These are phyloP conservation scores for Aspergillus wentii DNA, from an alignment of 495 filamentous ascomycete genomes.

Conservation along the genomic window DNA sequence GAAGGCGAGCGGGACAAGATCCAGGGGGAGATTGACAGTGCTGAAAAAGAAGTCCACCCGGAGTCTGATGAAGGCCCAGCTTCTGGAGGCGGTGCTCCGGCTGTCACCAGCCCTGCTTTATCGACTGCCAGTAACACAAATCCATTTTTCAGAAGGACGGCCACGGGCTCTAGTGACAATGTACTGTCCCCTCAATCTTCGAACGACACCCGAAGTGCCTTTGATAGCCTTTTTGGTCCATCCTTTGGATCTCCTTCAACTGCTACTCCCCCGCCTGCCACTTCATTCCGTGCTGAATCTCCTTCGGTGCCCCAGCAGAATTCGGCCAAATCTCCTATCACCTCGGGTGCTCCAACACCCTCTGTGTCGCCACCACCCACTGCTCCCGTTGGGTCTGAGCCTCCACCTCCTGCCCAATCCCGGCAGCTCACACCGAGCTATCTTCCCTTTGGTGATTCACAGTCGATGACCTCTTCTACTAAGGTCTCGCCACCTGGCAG, in stretches of 20 bases:
- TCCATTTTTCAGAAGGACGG: slow-evolving; percentile 78
- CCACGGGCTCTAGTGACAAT: slow-evolving; percentile 59
- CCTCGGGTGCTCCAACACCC: slow-evolving; percentile 50
- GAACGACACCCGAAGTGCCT: slow-evolving; percentile 59
- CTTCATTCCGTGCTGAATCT: slow-evolving; percentile 64
- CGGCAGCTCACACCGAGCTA: slow-evolving; percentile 69
- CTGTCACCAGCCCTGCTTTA: slow-evolving; percentile 57
- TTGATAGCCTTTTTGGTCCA: slow-evolving; percentile 88
- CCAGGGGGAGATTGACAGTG: slow-evolving; percentile 67
- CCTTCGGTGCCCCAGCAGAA: slow-evolving; percentile 22
- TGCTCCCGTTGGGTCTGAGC: slow-evolving; percentile 41
- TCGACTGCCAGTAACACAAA: slow-evolving; percentile 78
- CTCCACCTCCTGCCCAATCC: slow-evolving; percentile 59
- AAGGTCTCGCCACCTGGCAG: slow-evolving; percentile 78
- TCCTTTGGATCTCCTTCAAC: slow-evolving; percentile 47
- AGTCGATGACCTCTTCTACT: slow-evolving; percentile 71
- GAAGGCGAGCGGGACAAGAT: slow-evolving; percentile 84
- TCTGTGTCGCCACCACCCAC: slow-evolving; percentile 59
- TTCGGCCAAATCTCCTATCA: slow-evolving; percentile 29
- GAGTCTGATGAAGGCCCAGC: slow-evolving; percentile 10
- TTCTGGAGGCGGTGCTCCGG: slow-evolving; percentile 7
- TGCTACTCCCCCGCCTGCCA: slow-evolving; percentile 50
- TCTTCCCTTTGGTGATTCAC: slow-evolving; percentile 58
- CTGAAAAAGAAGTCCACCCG: slow-evolving; percentile 50
- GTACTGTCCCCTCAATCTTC: slow-evolving; percentile 38